phyloP scores from a whole-genome alignment of 495 filamentous ascomycete species.

The Penicillium angulare region DNA sequence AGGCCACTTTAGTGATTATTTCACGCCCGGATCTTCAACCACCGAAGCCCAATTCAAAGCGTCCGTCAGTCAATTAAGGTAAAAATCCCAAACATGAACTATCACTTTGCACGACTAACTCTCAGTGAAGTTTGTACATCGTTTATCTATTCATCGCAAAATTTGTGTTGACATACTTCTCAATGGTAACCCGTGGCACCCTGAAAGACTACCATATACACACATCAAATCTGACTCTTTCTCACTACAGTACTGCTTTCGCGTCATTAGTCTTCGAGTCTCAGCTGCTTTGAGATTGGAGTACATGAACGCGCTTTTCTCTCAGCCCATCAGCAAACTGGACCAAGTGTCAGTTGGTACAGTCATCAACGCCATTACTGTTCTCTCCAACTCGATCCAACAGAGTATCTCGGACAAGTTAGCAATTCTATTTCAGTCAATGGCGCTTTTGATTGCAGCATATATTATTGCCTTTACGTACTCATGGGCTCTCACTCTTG shows the following conservation, averaged over 20 bases:
- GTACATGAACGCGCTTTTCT: conserved; percentile 33
- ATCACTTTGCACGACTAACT: background rate
- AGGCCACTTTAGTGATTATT: conserved; percentile 33
- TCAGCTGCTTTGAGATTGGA: conserved; percentile 29
- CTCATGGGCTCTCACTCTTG: conserved; percentile 48
- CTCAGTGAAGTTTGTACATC: conserved; percentile 23
- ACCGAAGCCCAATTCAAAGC: conserved; percentile 29
- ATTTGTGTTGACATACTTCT: conserved; percentile 31
- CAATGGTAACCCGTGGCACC: conserved; percentile 18
- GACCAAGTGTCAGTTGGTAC: conserved; percentile 34
- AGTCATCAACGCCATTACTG: conserved; percentile 58
- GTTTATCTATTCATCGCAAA: conserved; percentile 42
- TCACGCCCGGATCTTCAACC: conserved; percentile 16
- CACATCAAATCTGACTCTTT: background rate
- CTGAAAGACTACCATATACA: background rate
- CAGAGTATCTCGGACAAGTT: conserved; percentile 63
- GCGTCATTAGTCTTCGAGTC: conserved; percentile 41
- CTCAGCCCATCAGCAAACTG: conserved; percentile 30
- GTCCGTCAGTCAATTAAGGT: conserved; percentile 28
- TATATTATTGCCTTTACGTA: conserved; percentile 50
- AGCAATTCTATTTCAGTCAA: conserved; percentile 47
- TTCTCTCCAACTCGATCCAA: conserved; percentile 62
- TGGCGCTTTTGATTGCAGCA: conserved; percentile 50
- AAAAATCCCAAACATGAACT: too few relatives aligned
- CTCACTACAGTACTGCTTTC: conserved; percentile 50